phyloP scores from a whole-genome alignment of 2,329 filamentous ascomycete genomes.

The Sporothrix phasma region DNA sequence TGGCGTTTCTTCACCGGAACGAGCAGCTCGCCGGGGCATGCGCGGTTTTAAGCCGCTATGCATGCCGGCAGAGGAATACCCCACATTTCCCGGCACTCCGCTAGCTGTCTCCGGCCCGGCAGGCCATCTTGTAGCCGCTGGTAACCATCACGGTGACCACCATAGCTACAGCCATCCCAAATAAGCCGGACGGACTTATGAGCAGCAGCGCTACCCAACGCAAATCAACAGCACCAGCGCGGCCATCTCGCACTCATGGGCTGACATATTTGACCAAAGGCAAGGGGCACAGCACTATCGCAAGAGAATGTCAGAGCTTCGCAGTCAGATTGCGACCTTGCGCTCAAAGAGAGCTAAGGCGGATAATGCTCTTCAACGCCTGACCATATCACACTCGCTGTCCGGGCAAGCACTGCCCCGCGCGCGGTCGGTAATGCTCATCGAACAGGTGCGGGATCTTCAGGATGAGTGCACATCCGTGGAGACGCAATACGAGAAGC shows the following conservation, averaged over 20 bases:
- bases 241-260: not conserved
- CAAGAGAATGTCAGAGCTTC: constrained; percentile 1
- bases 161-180: not conserved
- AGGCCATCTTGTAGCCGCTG: too few species aligned
- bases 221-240: not conserved
- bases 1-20: not conserved
- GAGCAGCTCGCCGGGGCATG: not conserved
- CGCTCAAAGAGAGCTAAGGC: constrained; percentile 8
- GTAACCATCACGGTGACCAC: not conserved
- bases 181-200: too few species aligned
- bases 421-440: not conserved
- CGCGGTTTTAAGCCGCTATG: not conserved
- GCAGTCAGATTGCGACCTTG: not conserved
- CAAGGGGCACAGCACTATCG: constrained; percentile 15
- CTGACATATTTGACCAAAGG: constrained; percentile 23
- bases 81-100: not conserved
- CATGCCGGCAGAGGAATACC: not conserved
- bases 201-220: not conserved
- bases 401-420: not conserved
- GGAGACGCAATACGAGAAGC: constrained; percentile 27
- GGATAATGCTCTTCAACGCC: constrained; percentile 11
- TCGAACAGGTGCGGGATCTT: constrained; percentile 3
- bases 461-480: constrained; percentile 16
- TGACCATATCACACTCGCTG: not conserved
- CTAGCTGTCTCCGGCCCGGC: too few species aligned